Conservation (phyloP, 352 stramenopile genomes). For the Pythium sp. region DNA sequence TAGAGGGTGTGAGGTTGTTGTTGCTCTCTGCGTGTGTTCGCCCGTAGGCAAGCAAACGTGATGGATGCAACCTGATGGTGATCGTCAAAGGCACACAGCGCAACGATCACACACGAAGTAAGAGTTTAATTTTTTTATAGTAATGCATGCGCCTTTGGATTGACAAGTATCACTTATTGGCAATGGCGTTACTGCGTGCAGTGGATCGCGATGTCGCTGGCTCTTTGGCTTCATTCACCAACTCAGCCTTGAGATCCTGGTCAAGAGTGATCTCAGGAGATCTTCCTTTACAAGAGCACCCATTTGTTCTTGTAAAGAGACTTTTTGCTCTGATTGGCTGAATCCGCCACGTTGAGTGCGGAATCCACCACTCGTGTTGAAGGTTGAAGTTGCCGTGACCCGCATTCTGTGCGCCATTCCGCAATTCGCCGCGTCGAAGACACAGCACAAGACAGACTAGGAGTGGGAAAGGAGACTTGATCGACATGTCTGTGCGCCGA, state of each 20-base stretch:
- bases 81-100: background rate
- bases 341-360: background rate
- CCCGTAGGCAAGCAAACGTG: background rate
- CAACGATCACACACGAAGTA: background rate
- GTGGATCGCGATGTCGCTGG: background rate
- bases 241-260: background rate
- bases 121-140: constrained; percentile 5
- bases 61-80: background rate
- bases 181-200: background rate
- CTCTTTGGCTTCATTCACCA: background rate
- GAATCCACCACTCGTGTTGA: constrained; percentile 1
- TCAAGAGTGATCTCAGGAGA: background rate
- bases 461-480: background rate
- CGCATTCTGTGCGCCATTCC: constrained; percentile 9
- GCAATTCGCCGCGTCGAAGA: constrained; percentile 8
- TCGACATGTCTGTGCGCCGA: constrained; percentile 53
- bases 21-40: background rate
- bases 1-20: background rate
- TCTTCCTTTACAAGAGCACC: constrained; percentile 12
- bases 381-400: constrained; percentile 16
- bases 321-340: constrained; percentile 13
- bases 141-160: constrained; percentile 2
- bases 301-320: constrained; percentile 8
- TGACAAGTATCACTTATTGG: background rate
- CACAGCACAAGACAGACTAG: background rate